These are phyloP conservation scores for Acer campestre DNA, from an alignment of 345 rosid species.

Conservation along the genomic window DNA sequence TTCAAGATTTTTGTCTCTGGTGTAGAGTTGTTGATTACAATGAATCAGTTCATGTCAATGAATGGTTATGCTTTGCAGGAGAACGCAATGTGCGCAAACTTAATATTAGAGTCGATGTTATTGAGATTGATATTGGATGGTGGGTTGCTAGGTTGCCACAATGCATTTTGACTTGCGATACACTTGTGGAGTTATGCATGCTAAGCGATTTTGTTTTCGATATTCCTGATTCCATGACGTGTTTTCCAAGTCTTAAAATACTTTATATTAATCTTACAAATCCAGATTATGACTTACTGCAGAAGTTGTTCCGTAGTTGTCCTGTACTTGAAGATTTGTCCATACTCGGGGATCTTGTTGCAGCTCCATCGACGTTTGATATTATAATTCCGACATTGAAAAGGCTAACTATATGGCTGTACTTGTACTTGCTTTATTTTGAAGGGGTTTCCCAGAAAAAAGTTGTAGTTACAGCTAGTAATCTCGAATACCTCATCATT, in stretches of 20 bases:
- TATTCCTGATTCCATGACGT: not conserved
- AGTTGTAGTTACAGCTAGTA: not conserved
- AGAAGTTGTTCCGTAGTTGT: not conserved
- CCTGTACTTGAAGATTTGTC: conserved; percentile 8
- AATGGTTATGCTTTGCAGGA: not conserved
- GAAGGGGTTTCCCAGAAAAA: not conserved
- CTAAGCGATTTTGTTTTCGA: not conserved
- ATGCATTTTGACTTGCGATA: not conserved
- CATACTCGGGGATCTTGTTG: not conserved
- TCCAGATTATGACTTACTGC: not conserved
- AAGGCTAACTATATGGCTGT: not conserved
- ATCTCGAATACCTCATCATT: not conserved
- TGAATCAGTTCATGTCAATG: not conserved
- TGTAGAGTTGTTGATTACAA: not conserved
- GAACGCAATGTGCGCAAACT: conserved; percentile 1
- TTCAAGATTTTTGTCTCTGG: not conserved
- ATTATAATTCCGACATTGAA: not conserved
- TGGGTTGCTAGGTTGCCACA: not conserved
- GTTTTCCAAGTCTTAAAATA: conserved; percentile 4
- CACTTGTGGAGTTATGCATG: not conserved
- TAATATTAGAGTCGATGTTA: not conserved
- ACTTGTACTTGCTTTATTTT: not conserved
- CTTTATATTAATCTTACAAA: not conserved
- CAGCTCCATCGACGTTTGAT: not conserved
- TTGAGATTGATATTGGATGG: not conserved